Evolutionary conservation across 768 basidiomycete genomes (phyloP), one percentile per base, ranked within the genome.

Genomic region (Lactifluus echinatus): DNA sequence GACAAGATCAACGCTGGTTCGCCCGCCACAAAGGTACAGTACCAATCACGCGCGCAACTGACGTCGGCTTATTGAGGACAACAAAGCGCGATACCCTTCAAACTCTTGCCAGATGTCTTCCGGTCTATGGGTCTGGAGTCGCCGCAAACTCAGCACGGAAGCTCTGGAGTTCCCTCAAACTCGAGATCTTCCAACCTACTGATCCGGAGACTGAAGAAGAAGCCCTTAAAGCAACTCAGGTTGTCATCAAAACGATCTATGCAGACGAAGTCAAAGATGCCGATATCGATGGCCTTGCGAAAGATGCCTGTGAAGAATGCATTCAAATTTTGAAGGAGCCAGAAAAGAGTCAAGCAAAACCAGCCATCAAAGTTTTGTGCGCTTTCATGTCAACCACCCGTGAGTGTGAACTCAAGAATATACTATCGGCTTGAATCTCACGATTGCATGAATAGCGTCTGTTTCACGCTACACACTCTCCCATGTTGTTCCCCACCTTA

Each of bases 141-240:
- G 83, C 82, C 2, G 76, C 78, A 14, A 77, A 79, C 10, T 78
- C 79, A 55, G 87, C 87, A 1, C 75, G 76, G 3, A 85, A 92
- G 61, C 70, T 98, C n/a, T 96, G 93, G 92, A 93, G 86, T 68
- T 78, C 85, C 0, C 69, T 98, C 33, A 95, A 92, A 67, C 76
- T 97, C 24, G 96, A 98, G 93, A 88, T 98, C 34, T 89, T 97
- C 70, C 93, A 97, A 76, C 90, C 95, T 0, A 86, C 84, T 2
- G 94, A 98, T 67, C 50, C 72, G 6, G 71, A 79, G 31, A 89
- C 88, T 7, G 91, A 95, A 66, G 74, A 76, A 34, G 79, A 81
- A 50, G 90, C 94, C 1, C 73, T 96, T 28, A 76, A 77, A 29
- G 76, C 92, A 0, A 76, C 84, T 1, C 84, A 86, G 64, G 74